Percentiles rank a stretch among this genome's conserved stretches.
phyloP scores from a whole-genome alignment of 305 asterid genomes.

The Fraxinus floribunda region DNA sequence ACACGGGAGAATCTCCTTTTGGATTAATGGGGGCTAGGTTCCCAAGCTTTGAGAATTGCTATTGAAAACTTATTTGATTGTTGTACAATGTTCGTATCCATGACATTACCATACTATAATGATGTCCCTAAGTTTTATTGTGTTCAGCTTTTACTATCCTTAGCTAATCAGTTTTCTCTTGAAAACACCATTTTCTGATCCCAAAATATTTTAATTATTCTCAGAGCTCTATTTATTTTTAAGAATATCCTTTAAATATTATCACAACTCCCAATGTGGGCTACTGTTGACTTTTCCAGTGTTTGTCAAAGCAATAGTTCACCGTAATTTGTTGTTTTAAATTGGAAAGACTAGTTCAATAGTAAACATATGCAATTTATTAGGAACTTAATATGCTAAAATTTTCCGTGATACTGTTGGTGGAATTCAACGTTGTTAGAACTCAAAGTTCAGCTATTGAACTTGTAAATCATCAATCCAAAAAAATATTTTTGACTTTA shows the following conservation, averaged over 20 bases:
- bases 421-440: neutral
- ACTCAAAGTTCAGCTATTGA: neutral
- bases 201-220: neutral
- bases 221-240: neutral
- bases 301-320: neutral
- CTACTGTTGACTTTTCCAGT: neutral
- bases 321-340: neutral
- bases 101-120: neutral
- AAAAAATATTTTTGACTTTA: neutral
- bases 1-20: constrained; percentile 8
- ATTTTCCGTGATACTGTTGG: neutral
- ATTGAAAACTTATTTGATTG: neutral
- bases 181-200: neutral
- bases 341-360: neutral
- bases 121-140: neutral
- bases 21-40: constrained; percentile 2
- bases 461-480: neutral
- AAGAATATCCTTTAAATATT: neutral
- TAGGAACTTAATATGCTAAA: neutral
- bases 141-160: neutral
- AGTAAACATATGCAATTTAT: neutral
- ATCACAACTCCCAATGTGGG: neutral
- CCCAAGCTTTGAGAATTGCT: neutral
- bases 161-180: neutral
- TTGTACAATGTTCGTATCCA: neutral